Conservation (phyloP, 257 asterid species). For the Catharanthus roseus region DNA sequence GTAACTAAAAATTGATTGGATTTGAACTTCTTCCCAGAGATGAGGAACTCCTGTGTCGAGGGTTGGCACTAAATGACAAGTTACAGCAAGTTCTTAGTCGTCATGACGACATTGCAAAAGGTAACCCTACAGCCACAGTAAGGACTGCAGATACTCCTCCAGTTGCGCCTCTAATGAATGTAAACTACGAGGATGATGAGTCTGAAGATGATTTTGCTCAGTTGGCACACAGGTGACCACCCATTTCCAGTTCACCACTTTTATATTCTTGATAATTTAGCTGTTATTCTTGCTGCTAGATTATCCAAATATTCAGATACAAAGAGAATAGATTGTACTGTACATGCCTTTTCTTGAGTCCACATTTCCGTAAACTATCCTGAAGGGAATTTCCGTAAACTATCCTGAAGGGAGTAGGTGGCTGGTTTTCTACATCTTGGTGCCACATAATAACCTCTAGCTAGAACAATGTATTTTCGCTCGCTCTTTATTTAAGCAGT, state of each 20-base stretch:
- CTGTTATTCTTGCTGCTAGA: not conserved
- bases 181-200: slow-evolving; percentile 88
- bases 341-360: not conserved
- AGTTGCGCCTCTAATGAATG: slow-evolving; percentile 70
- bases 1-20: slow-evolving; percentile 8
- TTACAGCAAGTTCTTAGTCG: slow-evolving; percentile 69
- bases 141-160: slow-evolving; percentile 43
- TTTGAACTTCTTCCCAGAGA: slow-evolving; percentile 42
- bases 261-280: not conserved
- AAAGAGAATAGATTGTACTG: not conserved
- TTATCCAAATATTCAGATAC: not conserved
- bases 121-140: slow-evolving; percentile 36
- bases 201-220: slow-evolving; percentile 82
- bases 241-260: not conserved
- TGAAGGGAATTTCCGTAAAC: too few species aligned
- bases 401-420: too few species aligned
- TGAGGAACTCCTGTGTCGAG: slow-evolving; percentile 74
- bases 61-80: slow-evolving; percentile 72
- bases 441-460: not conserved
- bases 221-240: slow-evolving; percentile 67
- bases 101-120: slow-evolving; percentile 69
- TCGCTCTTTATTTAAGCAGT: not conserved
- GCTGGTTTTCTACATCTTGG: not conserved
- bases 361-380: too few species aligned
- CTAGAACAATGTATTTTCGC: too few species aligned